These are phyloP conservation scores for Scheffersomyces titani DNA, from an alignment of 1,139 yeast genomes.

Conservation along the genomic window DNA sequence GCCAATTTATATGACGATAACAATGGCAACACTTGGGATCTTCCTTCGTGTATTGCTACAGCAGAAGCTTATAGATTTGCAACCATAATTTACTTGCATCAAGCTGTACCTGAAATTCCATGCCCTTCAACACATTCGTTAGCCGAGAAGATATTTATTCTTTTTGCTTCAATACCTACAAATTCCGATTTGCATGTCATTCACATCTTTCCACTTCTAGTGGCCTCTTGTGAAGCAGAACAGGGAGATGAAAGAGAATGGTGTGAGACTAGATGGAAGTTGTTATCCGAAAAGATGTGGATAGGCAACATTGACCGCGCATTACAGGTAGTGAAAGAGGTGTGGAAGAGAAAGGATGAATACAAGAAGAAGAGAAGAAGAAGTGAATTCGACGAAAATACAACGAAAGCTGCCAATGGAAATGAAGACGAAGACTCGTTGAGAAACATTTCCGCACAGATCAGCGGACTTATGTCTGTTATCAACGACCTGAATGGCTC, in stretches of 20 bases:
- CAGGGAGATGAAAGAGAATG: slow-evolving; percentile 61
- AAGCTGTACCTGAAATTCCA: slow-evolving; percentile 70
- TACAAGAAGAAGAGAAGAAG: slow-evolving; percentile 24
- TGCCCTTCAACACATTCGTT: slow-evolving; percentile 53
- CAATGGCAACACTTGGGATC: slow-evolving; percentile 43
- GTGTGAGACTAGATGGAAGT: slow-evolving; percentile 61
- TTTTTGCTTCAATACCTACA: slow-evolving; percentile 63
- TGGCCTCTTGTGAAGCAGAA: slow-evolving; percentile 65
- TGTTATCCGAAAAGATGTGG: slow-evolving; percentile 57
- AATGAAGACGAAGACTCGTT: slow-evolving; percentile 23
- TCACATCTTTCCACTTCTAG: slow-evolving; percentile 64
- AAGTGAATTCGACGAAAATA: slow-evolving; percentile 8
- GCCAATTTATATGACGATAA: slow-evolving; percentile 26
- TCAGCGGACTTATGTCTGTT: slow-evolving; percentile 47
- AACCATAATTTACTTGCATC: slow-evolving; percentile 59
- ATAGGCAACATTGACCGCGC: slow-evolving; percentile 68
- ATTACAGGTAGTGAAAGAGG: slow-evolving; percentile 68
- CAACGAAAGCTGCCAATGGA: slow-evolving; percentile 5
- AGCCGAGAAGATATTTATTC: slow-evolving; percentile 60
- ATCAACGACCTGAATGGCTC: slow-evolving; percentile 28
- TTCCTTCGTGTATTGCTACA: slow-evolving; percentile 62
- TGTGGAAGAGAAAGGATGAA: slow-evolving; percentile 62
- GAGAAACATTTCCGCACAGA: slow-evolving; percentile 34
- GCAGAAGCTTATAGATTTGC: slow-evolving; percentile 70
- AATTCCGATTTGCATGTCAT: slow-evolving; percentile 57